Evolutionary conservation across 1,284 basidiomycete species (phyloP), one percentile per base, ranked within the genome.

Genomic region (Rhodotorula sp.): DNA sequence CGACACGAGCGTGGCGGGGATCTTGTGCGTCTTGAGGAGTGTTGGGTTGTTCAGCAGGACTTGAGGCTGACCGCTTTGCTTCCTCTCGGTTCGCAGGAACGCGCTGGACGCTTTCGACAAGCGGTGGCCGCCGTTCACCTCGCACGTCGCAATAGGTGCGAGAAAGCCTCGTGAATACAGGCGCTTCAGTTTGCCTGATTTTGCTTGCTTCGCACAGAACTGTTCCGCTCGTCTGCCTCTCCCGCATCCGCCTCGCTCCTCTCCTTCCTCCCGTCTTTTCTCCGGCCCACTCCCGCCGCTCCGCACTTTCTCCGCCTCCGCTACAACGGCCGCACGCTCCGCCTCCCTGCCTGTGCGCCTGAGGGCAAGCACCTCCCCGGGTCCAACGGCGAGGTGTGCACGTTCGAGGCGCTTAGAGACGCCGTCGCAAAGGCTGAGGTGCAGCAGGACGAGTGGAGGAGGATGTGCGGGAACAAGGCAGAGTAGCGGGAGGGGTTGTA

Each of bases 61-160:
- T 65, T 14, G 1, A 7, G 27, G 45, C 63, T 65, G 45, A 65
- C n/a, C 21, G 9, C 25, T 21, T 25, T 27, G 21, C 9, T 13
- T n/a, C 14, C 27, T 16, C 44, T n/a, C 41, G n/a, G 27, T 9
- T 4, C 14, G 48, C 49, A 67, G 61, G 49, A 75, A 75, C 64
- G 71, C 74, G 3, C 74, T 78, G 27, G 59, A 74, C 34, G 74
- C 63, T 10, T 77, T 74, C 46, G 75, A 78, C 46, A 57, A 62
- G 8, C 52, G 71, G 21, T 78, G 78, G 78, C 78, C 76, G 17
- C 67, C 71, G 19, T 78, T 78, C 60, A 75, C 75, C 0, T 62
- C 62, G 7, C 68, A 72, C 44, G 19, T 77, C 23, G 67, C 62
- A 4, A 57, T 73, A 41, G 72, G 69, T 71, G 45, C 52, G 64